Conservation (phyloP, 140 eudicot species). For the Ambrosia hybrid region DNA sequence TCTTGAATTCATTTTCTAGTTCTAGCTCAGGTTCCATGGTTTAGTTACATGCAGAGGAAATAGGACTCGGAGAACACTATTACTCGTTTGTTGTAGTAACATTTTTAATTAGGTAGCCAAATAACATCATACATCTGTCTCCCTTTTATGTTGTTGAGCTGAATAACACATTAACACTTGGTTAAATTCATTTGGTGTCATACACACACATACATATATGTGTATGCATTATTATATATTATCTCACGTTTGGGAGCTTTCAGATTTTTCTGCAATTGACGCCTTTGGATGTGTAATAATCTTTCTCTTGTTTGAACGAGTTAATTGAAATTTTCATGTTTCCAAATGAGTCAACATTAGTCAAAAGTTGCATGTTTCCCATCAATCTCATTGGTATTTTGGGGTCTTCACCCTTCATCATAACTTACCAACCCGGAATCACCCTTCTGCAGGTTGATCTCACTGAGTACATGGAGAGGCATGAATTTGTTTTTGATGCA, state of each 20-base stretch:
- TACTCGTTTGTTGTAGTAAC: too few relatives aligned
- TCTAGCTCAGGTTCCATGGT: too few relatives aligned
- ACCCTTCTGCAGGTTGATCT: slow-evolving; percentile 75
- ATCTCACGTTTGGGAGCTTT: slow-evolving; percentile 3
- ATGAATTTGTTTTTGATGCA: slow-evolving; percentile 98
- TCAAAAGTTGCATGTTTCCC: slow-evolving; percentile 6
- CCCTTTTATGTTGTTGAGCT: too few relatives aligned
- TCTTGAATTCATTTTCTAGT: too few relatives aligned
- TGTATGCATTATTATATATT: neutral
- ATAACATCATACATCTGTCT: too few relatives aligned
- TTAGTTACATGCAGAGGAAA: too few relatives aligned
- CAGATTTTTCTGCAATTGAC: neutral
- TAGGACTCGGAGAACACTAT: too few relatives aligned
- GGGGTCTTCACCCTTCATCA: slow-evolving; percentile 4
- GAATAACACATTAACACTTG: too few relatives aligned
- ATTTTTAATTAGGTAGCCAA: too few relatives aligned
- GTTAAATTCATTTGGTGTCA: too few relatives aligned
- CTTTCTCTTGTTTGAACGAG: neutral
- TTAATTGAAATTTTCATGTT: neutral
- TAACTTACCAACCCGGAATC: slow-evolving; percentile 1
- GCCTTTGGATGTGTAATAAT: neutral
- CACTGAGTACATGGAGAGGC: slow-evolving; percentile 94
- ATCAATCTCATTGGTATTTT: neutral
- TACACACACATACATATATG: too few relatives aligned
- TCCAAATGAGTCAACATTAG: slow-evolving; percentile 10